Evolutionary conservation across 2,329 filamentous ascomycete species (phyloP).

Genomic region (Sodiomyces alkalinus): DNA sequence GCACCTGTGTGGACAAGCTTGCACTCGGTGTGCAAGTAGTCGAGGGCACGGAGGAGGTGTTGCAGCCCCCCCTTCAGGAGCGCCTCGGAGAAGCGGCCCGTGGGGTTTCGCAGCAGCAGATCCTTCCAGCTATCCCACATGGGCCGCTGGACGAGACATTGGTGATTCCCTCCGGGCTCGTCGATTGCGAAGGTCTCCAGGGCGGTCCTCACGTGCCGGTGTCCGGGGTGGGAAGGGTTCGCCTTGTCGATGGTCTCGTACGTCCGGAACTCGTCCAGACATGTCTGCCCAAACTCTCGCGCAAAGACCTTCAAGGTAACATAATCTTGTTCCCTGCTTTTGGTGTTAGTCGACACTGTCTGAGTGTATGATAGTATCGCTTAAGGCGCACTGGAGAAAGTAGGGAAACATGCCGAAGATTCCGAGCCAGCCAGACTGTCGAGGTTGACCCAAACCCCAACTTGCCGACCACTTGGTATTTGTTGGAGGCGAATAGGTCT

Average conservation of each 20-base stretch:
- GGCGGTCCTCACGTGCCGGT: conserved; percentile 14
- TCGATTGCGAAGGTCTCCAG: conserved; percentile 21
- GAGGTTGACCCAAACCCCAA: conserved; percentile 24
- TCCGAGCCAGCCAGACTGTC: conserved; percentile 23
- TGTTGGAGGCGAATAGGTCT: conserved; percentile 8
- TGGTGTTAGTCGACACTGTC: too few relatives aligned
- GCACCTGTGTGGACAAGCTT: conserved; percentile 25
- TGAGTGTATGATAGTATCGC: not conserved
- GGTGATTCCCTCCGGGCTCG: conserved; percentile 19
- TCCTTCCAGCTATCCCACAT: conserved; percentile 24
- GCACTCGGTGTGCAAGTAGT: conserved; percentile 30
- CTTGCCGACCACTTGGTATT: conserved; percentile 24
- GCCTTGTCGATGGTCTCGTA: conserved; percentile 20
- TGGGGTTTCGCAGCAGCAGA: conserved; percentile 23
- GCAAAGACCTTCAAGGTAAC: conserved; percentile 19
- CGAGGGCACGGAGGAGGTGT: conserved; percentile 24
- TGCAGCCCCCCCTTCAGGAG: conserved; percentile 19
- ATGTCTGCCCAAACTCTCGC: conserved; percentile 10
- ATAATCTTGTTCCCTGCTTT: conserved; percentile 12
- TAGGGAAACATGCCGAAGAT: conserved; percentile 10
- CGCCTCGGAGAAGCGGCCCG: conserved; percentile 16
- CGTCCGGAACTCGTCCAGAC: conserved; percentile 22
- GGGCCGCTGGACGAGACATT: conserved; percentile 22
- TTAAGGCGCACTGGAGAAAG: too few relatives aligned
- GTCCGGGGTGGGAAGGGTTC: conserved; percentile 15